phyloP scores from a whole-genome alignment of 2,329 filamentous ascomycete genomes.

The Fusarium odoratissimum region DNA sequence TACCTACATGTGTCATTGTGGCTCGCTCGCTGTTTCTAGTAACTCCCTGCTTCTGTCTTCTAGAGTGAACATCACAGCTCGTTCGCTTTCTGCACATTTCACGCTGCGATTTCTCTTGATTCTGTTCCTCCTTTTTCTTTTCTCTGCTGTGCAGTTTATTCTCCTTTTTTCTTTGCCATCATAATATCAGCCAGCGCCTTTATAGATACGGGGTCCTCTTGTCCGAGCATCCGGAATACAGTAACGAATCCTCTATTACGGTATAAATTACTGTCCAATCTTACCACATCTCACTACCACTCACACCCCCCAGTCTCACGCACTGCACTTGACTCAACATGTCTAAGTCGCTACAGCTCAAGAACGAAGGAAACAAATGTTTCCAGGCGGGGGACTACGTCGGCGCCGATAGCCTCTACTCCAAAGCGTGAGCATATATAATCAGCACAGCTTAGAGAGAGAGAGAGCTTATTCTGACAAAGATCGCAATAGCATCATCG shows the following conservation, averaged over 20 bases:
- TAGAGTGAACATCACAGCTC: not conserved
- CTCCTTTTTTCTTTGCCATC: not conserved
- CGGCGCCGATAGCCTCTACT: slow-evolving; percentile 76
- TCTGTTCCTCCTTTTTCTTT: not conserved
- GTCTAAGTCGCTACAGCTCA: slow-evolving; percentile 57
- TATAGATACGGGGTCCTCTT: not conserved
- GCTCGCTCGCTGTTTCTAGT: not conserved
- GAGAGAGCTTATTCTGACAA: slow-evolving; percentile 15
- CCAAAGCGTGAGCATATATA: slow-evolving; percentile 69
- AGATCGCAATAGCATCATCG: slow-evolving; percentile 71
- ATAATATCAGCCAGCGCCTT: not conserved
- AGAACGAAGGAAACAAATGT: slow-evolving; percentile 71
- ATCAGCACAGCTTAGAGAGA: not conserved
- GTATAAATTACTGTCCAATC: not conserved
- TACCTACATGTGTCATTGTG: slow-evolving; percentile 6
- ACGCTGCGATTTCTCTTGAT: not conserved
- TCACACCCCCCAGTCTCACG: not conserved
- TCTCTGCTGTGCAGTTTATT: not conserved
- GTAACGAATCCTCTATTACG: not conserved
- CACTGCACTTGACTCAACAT: slow-evolving; percentile 33
- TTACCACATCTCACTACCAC: not conserved
- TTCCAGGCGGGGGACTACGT: slow-evolving; percentile 74
- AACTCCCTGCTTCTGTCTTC: not conserved
- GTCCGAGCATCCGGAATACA: not conserved
- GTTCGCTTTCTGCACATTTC: not conserved